Base-by-base conservation (phyloP, 2,329 filamentous ascomycete species). In the Xylaria sp. region DNA sequence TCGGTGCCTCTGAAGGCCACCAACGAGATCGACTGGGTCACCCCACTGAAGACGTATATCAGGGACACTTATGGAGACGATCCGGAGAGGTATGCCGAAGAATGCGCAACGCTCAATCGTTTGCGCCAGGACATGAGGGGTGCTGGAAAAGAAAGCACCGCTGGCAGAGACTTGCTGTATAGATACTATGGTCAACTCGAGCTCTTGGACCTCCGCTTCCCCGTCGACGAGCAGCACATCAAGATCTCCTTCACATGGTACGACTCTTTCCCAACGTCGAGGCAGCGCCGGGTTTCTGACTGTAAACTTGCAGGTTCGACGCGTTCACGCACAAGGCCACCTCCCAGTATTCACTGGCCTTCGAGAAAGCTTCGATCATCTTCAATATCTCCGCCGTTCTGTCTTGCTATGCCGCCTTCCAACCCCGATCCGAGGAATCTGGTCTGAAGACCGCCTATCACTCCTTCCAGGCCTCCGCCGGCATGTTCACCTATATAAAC, bases 401-500 rank as follows among this genome's bases (percentile, higher is more conserved):
- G 18, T 97, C 93, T 49, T 97, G 93, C 69, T 91, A 99, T 80
- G 94, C 93, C 57, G 92, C 93, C 40, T 84, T 90, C 69, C 95
- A 99, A 75, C 92, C 94, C 64, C 87, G 94, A 45, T 89, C 90
- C 60, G 92, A 97, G 70, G 94, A 99, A 69, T 83, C 89, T 5
- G 93, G 93, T 29, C 83, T 97, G 70, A 99, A 99, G 77, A 93
- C 92, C 13, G 91, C 94, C 17, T 99, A 97, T 71, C 93, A 99
- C 73, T 97, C 92, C 18, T 97, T 97, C 76, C 94, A 99, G 73
- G 94, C 94, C 39, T 92, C 93, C 7, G 94, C 94, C 8, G 94
- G 94, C 76, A 99, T 99, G 94, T 99, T 97, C 73, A 97, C 93
- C 48, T 99, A 99, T 69, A 99, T 99, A 77, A 99, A 99, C 74